phyloP scores from a whole-genome alignment of 1,284 basidiomycete genomes.

The Sporisorium graminicola region DNA sequence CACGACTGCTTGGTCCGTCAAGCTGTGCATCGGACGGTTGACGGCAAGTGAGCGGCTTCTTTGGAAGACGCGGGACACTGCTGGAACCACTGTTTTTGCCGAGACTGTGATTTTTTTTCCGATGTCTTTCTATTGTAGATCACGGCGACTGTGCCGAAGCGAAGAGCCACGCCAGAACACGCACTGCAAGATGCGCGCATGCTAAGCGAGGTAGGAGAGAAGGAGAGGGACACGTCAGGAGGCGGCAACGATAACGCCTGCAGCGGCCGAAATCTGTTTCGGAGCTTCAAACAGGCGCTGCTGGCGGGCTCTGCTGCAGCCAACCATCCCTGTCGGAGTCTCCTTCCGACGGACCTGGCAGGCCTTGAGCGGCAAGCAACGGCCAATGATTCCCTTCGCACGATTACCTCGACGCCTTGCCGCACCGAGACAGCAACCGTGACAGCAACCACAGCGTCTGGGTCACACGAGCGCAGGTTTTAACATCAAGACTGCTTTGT shows the following conservation, averaged over 20 bases:
- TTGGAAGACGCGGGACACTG: too few relatives aligned
- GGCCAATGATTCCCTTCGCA: too few relatives aligned
- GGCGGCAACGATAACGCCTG: slow-evolving; percentile 9
- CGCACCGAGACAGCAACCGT: too few relatives aligned
- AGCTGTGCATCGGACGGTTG: too few relatives aligned
- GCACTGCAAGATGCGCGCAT: not conserved
- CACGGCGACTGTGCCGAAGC: not conserved
- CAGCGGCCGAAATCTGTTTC: not conserved
- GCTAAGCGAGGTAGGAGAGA: not conserved
- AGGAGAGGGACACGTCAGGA: not conserved
- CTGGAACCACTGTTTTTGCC: not conserved
- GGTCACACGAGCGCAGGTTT: not conserved
- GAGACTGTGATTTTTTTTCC: not conserved
- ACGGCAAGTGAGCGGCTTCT: too few relatives aligned
- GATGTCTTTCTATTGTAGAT: not conserved
- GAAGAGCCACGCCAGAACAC: not conserved
- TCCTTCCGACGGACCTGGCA: not conserved
- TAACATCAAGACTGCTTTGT: too few relatives aligned
- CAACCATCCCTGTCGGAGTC: slow-evolving; percentile 3
- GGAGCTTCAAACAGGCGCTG: too few relatives aligned
- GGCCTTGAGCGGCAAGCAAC: too few relatives aligned
- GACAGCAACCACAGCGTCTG: too few relatives aligned
- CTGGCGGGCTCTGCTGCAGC: too few relatives aligned
- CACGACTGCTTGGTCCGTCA: too few relatives aligned
- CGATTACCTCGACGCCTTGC: too few relatives aligned